phyloP scores from a whole-genome alignment of 495 filamentous ascomycete species.

The Tuber borchii region DNA sequence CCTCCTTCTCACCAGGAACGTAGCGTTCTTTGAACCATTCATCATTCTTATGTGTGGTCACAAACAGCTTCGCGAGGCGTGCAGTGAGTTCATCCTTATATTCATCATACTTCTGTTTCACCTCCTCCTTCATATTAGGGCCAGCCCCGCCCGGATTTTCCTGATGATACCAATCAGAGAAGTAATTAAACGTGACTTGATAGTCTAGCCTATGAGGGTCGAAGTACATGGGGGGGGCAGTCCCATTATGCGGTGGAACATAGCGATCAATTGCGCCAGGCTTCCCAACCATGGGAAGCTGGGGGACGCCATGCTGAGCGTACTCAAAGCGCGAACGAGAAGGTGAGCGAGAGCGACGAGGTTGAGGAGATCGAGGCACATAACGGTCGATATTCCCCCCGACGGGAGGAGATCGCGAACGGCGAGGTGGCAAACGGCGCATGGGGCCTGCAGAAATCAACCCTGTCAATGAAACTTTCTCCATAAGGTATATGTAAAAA shows the following conservation, averaged over 20 bases:
- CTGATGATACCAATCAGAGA: slow-evolving; percentile 75
- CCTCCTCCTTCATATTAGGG: slow-evolving; percentile 58
- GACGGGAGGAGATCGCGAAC: slow-evolving; percentile 37
- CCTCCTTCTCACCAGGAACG: slow-evolving; percentile 67
- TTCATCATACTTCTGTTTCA: slow-evolving; percentile 82
- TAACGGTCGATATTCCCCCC: slow-evolving; percentile 41
- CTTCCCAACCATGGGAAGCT: slow-evolving; percentile 43
- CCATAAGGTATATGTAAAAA: slow-evolving; percentile 1
- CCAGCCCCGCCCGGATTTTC: slow-evolving; percentile 33
- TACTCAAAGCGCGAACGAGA: slow-evolving; percentile 35
- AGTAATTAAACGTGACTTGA: slow-evolving; percentile 94
- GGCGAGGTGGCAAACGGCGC: slow-evolving; percentile 28
- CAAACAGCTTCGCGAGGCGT: slow-evolving; percentile 82
- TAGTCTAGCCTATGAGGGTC: slow-evolving; percentile 81
- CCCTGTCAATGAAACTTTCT: slow-evolving; percentile 15
- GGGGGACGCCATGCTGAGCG: slow-evolving; percentile 45
- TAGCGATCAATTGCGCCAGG: slow-evolving; percentile 88
- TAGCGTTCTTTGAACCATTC: slow-evolving; percentile 99
- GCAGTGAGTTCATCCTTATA: slow-evolving; percentile 93
- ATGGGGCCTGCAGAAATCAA: slow-evolving; percentile 25
- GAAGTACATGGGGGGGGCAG: slow-evolving; percentile 36
- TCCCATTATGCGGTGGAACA: slow-evolving; percentile 65
- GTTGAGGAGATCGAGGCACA: slow-evolving; percentile 39
- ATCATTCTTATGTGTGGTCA: slow-evolving; percentile 80
- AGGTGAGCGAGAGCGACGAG: slow-evolving; percentile 63